A percentile compares a stretch with the other conserved stretches of the same genome.
Conservation (phyloP, 1,139 yeast species). For the Geotrichum restrictum region DNA sequence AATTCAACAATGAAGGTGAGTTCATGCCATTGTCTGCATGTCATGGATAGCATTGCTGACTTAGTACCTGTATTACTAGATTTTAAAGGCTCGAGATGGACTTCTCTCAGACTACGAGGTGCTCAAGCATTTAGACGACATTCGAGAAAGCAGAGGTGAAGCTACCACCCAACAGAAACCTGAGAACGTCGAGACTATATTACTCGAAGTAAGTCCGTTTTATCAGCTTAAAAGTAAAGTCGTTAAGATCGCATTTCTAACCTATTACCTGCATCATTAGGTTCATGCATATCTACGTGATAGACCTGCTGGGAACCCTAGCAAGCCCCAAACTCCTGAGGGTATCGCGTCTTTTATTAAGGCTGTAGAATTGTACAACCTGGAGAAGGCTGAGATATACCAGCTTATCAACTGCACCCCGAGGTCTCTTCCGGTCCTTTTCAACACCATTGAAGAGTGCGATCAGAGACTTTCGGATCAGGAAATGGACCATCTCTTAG, state of each 20-base stretch:
- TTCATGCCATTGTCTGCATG: neutral
- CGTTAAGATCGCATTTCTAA: slow-evolving; percentile 32
- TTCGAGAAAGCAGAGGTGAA: slow-evolving; percentile 45
- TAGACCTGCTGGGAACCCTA: slow-evolving; percentile 43
- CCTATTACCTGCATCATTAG: slow-evolving; percentile 16
- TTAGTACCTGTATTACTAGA: slow-evolving; percentile 29
- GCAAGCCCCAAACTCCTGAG: slow-evolving; percentile 43
- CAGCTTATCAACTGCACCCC: slow-evolving; percentile 83
- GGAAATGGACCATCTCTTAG: slow-evolving; percentile 53
- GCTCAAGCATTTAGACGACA: slow-evolving; percentile 51
- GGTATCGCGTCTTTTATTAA: slow-evolving; percentile 48
- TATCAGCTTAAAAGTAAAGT: slow-evolving; percentile 34
- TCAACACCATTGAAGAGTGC: slow-evolving; percentile 83
- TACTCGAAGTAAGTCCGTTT: slow-evolving; percentile 58
- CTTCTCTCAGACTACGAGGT: slow-evolving; percentile 74
- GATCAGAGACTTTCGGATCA: slow-evolving; percentile 73
- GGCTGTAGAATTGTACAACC: slow-evolving; percentile 50
- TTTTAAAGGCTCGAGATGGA: slow-evolving; percentile 52
- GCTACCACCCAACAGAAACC: slow-evolving; percentile 30
- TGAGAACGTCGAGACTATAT: slow-evolving; percentile 55
- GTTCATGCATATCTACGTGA: slow-evolving; percentile 49
- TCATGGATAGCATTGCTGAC: neutral
- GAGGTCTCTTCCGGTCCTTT: slow-evolving; percentile 69
- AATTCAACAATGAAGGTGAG: slow-evolving; percentile 19
- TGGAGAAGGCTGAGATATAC: slow-evolving; percentile 79